These are phyloP conservation scores for Rutstroemia sp. DNA, from an alignment of 2,329 filamentous ascomycete species.

Conservation along the genomic window DNA sequence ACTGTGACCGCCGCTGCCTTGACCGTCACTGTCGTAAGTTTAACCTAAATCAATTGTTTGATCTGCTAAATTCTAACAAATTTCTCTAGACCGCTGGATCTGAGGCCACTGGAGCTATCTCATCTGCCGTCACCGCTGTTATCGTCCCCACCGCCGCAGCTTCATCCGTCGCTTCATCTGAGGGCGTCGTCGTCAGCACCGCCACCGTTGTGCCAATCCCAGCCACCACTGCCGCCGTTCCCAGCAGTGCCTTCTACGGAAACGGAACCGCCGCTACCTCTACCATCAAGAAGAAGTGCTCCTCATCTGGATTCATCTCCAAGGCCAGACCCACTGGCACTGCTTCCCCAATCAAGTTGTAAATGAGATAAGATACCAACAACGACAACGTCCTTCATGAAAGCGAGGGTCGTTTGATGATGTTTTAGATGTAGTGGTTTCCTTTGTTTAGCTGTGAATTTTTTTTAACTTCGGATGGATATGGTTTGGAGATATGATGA, in stretches of 20 bases:
- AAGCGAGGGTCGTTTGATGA: neutral
- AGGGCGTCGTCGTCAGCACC: neutral
- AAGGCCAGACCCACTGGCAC: conserved; percentile 16
- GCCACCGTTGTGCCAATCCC: neutral
- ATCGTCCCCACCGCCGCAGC: conserved; percentile 1
- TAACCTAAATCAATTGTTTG: neutral
- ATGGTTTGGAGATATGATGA: neutral
- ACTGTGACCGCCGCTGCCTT: conserved; percentile 24
- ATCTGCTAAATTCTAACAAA: neutral
- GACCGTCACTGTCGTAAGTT: conserved; percentile 27
- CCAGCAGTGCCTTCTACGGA: conserved; percentile 12
- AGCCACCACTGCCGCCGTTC: conserved; percentile 22
- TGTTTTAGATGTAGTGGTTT: neutral
- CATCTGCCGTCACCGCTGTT: neutral
- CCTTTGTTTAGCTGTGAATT: neutral
- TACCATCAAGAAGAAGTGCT: conserved; percentile 20
- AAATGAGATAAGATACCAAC: neutral
- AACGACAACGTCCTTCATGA: neutral
- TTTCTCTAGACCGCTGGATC: conserved; percentile 12
- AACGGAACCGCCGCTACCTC: conserved; percentile 18
- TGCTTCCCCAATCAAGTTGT: conserved; percentile 6
- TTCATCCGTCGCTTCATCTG: neutral
- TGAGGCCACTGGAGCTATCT: neutral
- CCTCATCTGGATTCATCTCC: conserved; percentile 22
- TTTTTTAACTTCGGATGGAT: neutral